Evolutionary conservation across 495 filamentous ascomycete species (phyloP), one percentile per base, ranked within the genome.

Genomic region (Coniosporium apollinis): DNA sequence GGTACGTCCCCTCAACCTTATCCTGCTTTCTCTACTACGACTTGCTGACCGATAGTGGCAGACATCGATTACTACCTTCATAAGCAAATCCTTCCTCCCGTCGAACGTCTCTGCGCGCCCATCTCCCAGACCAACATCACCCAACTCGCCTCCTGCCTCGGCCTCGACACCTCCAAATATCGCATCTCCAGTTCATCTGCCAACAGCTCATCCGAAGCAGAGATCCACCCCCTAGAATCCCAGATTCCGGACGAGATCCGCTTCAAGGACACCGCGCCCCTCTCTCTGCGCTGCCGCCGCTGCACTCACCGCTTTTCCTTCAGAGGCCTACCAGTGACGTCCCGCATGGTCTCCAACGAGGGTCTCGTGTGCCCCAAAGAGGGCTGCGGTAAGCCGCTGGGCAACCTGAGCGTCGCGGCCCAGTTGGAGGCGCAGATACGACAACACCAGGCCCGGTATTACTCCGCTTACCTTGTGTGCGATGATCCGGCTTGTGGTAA

Each of bases 61-160:
- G 86, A 94, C 53, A 67, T 91, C 19, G 89, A 96, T 46, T 96
- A 87, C 72, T 97, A 97, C 56, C 72, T 97, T 21, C 73, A 82
- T 58, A 97, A 97, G 62, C 89, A 97, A 53, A 94, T 97, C 35
- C 89, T 97, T 59, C 89, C 89, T 4, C 89, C 91, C 2, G 92
- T 97, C 36, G 89, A 97, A 61, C 84, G 89, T 68, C 73, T 97
- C 19, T 97, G 89, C 53, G 91, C 84, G 30, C 91, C 89, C 26
- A 93, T 97, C 41, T 72, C 74, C 20, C 87, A 89, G 30, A 97
- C 89, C 10, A 83, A 92, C 46, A 74, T 85, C 25, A 64, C 79
- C 5, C 77, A 83, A 39, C 68, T 97, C 2, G 89, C 89, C 5
- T 85, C 92, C 51, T 92, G 86, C 48, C 70, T 97, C 20, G 89